Evolutionary conservation across 2,329 filamentous ascomycete genomes (phyloP).

Genomic region (Hypoxylon rubiginosum): DNA sequence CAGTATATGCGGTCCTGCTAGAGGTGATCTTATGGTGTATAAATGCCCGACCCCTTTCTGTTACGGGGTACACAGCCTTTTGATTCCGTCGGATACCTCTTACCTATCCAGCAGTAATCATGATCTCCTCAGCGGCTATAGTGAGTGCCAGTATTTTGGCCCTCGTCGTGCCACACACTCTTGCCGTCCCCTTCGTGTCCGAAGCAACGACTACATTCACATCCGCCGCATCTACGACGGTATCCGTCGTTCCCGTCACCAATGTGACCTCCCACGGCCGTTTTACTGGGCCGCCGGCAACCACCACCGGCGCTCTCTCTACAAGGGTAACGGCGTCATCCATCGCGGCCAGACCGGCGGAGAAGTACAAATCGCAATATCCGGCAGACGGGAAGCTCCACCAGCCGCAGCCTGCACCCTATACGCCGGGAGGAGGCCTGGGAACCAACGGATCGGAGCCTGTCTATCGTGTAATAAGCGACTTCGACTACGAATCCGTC

Average conservation of each 20-base stretch:
- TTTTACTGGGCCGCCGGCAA: conserved; percentile 72
- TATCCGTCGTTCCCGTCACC: conserved; percentile 56
- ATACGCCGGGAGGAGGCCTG: conserved; percentile 77
- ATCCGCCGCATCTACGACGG: conserved; percentile 48
- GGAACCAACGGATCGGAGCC: conserved; percentile 83
- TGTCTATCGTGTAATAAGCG: conserved; percentile 81
- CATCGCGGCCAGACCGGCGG: conserved; percentile 69
- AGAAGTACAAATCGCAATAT: conserved; percentile 75
- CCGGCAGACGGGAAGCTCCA: conserved; percentile 78
- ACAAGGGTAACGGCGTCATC: conserved; percentile 69
- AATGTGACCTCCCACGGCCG: conserved; percentile 77
- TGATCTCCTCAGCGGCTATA: conserved; percentile 30
- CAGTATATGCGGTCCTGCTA: background rate
- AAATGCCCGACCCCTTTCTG: conserved; percentile 2
- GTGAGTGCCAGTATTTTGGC: conserved; percentile 34
- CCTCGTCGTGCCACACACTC: conserved; percentile 33
- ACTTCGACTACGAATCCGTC: conserved; percentile 87
- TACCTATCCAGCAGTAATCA: conserved; percentile 20
- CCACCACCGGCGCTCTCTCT: conserved; percentile 77
- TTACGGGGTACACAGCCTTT: background rate
- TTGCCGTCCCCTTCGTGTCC: conserved; percentile 55
- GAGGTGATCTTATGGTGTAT: background rate
- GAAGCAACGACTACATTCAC: conserved; percentile 54
- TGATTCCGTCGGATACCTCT: background rate
- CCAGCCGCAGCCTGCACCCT: conserved; percentile 77